Conservation (phyloP, 2,329 filamentous ascomycete species). For the Trichophaea hybrida region DNA sequence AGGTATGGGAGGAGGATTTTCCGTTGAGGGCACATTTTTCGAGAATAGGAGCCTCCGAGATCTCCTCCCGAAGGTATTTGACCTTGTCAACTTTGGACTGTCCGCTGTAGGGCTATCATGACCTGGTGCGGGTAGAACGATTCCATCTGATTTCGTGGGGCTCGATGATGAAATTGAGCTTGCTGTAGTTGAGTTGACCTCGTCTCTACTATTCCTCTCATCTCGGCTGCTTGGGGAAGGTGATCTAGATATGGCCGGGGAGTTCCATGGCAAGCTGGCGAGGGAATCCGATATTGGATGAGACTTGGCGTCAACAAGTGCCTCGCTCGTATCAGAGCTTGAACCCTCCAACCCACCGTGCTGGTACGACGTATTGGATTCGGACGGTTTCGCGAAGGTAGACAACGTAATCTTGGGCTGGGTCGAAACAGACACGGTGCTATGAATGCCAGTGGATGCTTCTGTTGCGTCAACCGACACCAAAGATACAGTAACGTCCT, state of each 20-base stretch:
- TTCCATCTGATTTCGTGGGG: conserved; percentile 7
- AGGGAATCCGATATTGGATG: conserved; percentile 11
- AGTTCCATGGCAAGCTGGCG: conserved; percentile 14
- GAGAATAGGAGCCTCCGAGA: not conserved
- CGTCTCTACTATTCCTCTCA: conserved; percentile 17
- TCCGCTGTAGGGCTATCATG: not conserved
- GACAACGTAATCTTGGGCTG: conserved; percentile 21
- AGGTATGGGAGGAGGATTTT: not conserved
- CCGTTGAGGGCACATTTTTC: not conserved
- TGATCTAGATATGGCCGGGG: conserved; percentile 20
- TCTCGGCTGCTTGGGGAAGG: conserved; percentile 22
- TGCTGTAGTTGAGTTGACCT: conserved; percentile 13
- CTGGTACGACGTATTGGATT: conserved; percentile 15
- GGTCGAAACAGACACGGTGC: not conserved
- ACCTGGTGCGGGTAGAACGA: not conserved
- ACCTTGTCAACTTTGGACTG: not conserved
- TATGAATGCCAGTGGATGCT: not conserved
- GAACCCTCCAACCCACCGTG: conserved; percentile 3
- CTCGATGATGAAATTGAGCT: conserved; percentile 20
- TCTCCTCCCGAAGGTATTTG: not conserved
- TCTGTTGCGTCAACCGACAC: not conserved
- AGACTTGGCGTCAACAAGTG: conserved; percentile 6
- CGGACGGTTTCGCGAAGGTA: conserved; percentile 16
- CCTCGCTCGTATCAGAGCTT: conserved; percentile 1
- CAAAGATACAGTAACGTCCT: not conserved